Conservation (phyloP, 805 yeast species). For the Yarrowia bubula region DNA sequence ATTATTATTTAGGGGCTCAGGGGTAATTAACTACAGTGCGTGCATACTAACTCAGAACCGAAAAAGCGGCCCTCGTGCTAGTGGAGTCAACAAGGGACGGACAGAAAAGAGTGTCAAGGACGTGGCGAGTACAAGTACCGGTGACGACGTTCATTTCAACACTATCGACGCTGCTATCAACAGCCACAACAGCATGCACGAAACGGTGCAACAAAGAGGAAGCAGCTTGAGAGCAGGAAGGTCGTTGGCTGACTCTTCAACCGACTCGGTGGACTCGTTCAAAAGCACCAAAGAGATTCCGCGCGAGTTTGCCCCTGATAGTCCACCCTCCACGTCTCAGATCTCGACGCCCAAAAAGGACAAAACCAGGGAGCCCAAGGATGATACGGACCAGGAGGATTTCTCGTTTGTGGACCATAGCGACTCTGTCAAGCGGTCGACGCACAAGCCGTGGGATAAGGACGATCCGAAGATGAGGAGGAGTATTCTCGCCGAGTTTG, state of each 20-base stretch:
- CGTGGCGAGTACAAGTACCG: neutral
- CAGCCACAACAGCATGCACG: too few relatives aligned
- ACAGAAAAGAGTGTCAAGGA: neutral
- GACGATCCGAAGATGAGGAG: neutral
- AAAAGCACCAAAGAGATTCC: conserved; percentile 17
- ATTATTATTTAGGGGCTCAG: neutral
- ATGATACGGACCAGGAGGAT: conserved; percentile 14
- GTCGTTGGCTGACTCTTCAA: neutral
- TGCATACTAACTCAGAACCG: conserved; percentile 17
- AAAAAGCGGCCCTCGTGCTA: neutral
- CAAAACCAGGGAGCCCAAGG: neutral
- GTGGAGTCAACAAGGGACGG: neutral
- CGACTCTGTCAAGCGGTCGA: neutral
- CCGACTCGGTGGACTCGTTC: conserved; percentile 19
- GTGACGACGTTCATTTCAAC: too few relatives aligned
- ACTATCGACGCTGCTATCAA: too few relatives aligned
- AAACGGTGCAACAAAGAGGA: neutral
- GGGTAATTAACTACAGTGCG: too few relatives aligned
- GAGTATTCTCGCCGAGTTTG: conserved; percentile 16
- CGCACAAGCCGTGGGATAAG: conserved; percentile 1
- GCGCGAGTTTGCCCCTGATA: conserved; percentile 14
- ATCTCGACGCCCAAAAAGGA: neutral
- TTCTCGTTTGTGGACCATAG: conserved; percentile 19
- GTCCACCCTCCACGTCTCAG: neutral
- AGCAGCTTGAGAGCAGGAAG: neutral